These are phyloP conservation scores for Phytophthora lateralis DNA, from an alignment of 352 stramenopile species.

Conservation along the genomic window DNA sequence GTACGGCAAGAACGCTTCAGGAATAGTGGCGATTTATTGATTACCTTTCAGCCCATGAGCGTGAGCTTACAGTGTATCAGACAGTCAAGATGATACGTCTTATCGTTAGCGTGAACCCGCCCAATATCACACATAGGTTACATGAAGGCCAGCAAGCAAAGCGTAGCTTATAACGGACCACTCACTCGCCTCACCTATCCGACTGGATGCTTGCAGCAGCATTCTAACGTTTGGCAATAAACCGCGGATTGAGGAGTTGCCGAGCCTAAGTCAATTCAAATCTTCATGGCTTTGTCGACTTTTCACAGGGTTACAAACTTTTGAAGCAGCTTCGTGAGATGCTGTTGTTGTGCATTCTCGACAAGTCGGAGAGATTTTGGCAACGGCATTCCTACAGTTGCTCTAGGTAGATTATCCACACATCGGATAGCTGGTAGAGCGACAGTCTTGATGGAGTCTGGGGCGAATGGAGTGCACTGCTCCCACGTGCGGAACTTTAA, in stretches of 20 bases:
- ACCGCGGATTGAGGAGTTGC: too few species aligned
- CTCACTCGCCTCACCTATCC: neutral
- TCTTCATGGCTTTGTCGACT: neutral
- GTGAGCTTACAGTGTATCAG: too few species aligned
- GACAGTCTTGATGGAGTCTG: neutral
- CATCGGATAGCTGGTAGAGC: constrained; percentile 9
- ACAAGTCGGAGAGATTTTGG: constrained; percentile 35
- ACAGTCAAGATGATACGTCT: too few species aligned
- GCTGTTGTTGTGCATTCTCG: constrained; percentile 53
- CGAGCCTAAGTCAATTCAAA: neutral
- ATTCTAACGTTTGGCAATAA: neutral
- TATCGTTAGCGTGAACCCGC: too few species aligned
- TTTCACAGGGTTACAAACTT: constrained; percentile 45
- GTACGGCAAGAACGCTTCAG: neutral
- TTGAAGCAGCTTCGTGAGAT: constrained; percentile 48
- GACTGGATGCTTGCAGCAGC: too few species aligned
- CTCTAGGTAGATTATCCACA: constrained; percentile 8
- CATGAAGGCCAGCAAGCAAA: too few species aligned
- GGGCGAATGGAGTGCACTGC: constrained; percentile 41
- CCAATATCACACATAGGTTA: too few species aligned
- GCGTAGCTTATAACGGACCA: neutral
- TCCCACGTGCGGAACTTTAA: constrained; percentile 45
- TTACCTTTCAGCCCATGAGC: too few species aligned
- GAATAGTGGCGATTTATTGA: constrained; percentile 2
- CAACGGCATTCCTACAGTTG: constrained; percentile 3